phyloP scores from a whole-genome alignment of 2,329 filamentous ascomycete genomes.

The Alternaria infectoria region DNA sequence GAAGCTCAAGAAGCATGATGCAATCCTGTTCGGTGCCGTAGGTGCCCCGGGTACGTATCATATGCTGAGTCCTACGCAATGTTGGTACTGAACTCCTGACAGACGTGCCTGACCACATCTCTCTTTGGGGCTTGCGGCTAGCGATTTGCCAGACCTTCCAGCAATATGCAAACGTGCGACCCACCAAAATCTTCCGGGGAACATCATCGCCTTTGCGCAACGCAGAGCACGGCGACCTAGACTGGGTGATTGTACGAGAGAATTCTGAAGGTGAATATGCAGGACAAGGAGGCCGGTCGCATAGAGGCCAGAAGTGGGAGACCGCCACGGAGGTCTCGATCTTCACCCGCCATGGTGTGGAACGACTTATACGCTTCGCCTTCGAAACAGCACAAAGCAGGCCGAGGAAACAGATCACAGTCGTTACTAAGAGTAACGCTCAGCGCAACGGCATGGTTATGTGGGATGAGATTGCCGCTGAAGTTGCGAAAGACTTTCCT shows the following conservation, averaged over 20 bases:
- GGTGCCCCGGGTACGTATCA: slow-evolving; percentile 60
- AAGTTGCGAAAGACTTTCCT: slow-evolving; percentile 63
- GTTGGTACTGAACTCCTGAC: not conserved
- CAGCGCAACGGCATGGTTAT: slow-evolving; percentile 72
- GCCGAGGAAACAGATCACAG: slow-evolving; percentile 64
- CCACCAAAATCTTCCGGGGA: slow-evolving; percentile 67
- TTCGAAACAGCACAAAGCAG: slow-evolving; percentile 66
- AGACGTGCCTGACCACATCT: slow-evolving; percentile 64
- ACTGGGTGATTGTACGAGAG: slow-evolving; percentile 72
- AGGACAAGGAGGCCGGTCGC: slow-evolving; percentile 68
- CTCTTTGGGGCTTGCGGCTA: slow-evolving; percentile 62
- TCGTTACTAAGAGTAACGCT: slow-evolving; percentile 71
- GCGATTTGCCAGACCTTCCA: slow-evolving; percentile 63
- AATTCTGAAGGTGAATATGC: slow-evolving; percentile 72
- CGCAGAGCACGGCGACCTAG: slow-evolving; percentile 63
- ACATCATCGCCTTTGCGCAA: slow-evolving; percentile 63
- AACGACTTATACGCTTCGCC: slow-evolving; percentile 67
- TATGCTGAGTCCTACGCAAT: not conserved
- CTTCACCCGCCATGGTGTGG: slow-evolving; percentile 66
- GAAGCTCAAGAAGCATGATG: slow-evolving; percentile 64
- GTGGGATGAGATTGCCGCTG: slow-evolving; percentile 68
- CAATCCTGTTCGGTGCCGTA: slow-evolving; percentile 72
- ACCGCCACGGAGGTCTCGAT: slow-evolving; percentile 67
- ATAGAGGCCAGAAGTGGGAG: slow-evolving; percentile 65
- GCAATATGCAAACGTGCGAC: slow-evolving; percentile 64